These are phyloP conservation scores for Clavispora asparagi DNA, from an alignment of 805 yeast species.

Conservation along the genomic window DNA sequence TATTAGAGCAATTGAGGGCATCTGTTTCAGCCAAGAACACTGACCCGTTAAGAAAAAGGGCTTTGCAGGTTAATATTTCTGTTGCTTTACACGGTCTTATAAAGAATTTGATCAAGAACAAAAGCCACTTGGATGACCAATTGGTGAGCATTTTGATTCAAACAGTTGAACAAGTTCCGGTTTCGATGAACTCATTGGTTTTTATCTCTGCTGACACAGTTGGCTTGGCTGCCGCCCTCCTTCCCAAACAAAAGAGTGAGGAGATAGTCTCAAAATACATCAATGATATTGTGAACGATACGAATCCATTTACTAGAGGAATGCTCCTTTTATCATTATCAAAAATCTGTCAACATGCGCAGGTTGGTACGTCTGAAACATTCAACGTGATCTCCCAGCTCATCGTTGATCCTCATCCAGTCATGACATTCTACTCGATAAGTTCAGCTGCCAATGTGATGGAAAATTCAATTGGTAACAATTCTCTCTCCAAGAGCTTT, in stretches of 20 bases:
- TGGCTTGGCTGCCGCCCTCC: slow-evolving; percentile 41
- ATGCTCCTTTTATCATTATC: slow-evolving; percentile 25
- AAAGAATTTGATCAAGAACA: slow-evolving; percentile 15
- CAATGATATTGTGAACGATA: slow-evolving; percentile 59
- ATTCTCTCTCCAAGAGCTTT: slow-evolving; percentile 38
- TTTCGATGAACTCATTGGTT: slow-evolving; percentile 36
- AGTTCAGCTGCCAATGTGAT: slow-evolving; percentile 53
- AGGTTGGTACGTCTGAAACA: slow-evolving; percentile 35
- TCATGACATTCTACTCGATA: slow-evolving; percentile 71
- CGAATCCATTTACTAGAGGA: slow-evolving; percentile 60
- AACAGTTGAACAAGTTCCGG: slow-evolving; percentile 40
- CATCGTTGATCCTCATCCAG: slow-evolving; percentile 76
- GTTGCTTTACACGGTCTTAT: slow-evolving; percentile 58
- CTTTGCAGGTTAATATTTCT: slow-evolving; percentile 56
- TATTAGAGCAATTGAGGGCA: slow-evolving; percentile 74
- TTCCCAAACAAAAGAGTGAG: slow-evolving; percentile 17
- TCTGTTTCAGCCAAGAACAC: slow-evolving; percentile 33
- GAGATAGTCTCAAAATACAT: slow-evolving; percentile 31
- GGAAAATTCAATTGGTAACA: slow-evolving; percentile 48
- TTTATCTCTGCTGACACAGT: slow-evolving; percentile 50
- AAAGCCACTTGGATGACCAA: slow-evolving; percentile 20
- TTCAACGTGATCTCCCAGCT: slow-evolving; percentile 57
- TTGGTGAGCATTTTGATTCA: slow-evolving; percentile 46
- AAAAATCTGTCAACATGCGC: slow-evolving; percentile 23
- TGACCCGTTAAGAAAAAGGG: slow-evolving; percentile 34